Evolutionary conservation across 768 basidiomycete species (phyloP), one percentile per base, ranked within the genome.

Genomic region (Tephrocybe rancida): DNA sequence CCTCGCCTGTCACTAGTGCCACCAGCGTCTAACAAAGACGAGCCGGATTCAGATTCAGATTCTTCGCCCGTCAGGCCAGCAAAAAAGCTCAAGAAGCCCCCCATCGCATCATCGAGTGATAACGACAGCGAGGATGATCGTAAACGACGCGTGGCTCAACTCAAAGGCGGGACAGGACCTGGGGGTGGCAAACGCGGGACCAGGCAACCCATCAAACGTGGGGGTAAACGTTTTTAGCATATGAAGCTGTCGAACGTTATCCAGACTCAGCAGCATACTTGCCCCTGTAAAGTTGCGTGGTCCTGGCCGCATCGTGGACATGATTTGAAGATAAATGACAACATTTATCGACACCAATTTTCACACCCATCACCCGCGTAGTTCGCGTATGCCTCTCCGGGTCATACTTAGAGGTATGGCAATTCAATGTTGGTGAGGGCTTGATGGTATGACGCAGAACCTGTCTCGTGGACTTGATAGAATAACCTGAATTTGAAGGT

Each of bases 161-260:
- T 74, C 48, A 81, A 70, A 56, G 68, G 67, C 54, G 76, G 75
- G 39, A 58, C 64, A 44, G 64, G 66, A 38, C 61, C 67, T 44
- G 57, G 55, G 10, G 61, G 61, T 25, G 57, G 57, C 21, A 74
- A 75, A 55, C 74, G 84, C 49, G 84, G 84, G 35, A 76, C 84
- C 39, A 80, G 83, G 61, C 89, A 92, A 60, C 90, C 90, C 4
- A 74, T 91, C 56, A 90, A 85, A 70, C 81, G 89, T 59, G 86
- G 86, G 30, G 87, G 85, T 26, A 88, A 83, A 66, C 80, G 86
- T 57, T 92, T 89, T 74, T 90, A 76, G 77, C 56, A 21, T 16
- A 19, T 13, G 19, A 9, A 11, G 45, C 19, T 21, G 35, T 50
- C 29, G 34, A 38, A 50, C 24, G 34, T 35, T 48, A 14, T 27